Evolutionary conservation across 2,329 filamentous ascomycete genomes (phyloP).

Genomic region (Ophiostoma sp.): DNA sequence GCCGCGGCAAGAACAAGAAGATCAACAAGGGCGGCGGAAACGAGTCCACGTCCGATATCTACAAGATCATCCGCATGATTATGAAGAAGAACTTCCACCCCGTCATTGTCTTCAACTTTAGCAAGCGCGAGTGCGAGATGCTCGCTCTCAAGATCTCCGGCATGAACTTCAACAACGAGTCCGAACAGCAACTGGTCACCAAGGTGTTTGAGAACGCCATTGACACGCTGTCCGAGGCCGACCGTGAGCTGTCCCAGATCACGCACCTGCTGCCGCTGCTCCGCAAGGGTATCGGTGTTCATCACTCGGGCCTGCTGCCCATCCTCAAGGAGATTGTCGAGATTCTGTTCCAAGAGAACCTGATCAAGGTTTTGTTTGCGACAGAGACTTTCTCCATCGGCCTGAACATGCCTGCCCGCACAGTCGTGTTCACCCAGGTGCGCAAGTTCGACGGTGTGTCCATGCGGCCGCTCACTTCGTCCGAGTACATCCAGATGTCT

Average conservation of each 20-base stretch:
- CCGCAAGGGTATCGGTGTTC: conserved; percentile 89
- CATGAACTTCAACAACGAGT: conserved; percentile 93
- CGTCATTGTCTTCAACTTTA: conserved; percentile 99
- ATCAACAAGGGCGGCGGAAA: conserved; percentile 78
- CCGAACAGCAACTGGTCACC: conserved; percentile 89
- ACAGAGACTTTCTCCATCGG: conserved; percentile 99
- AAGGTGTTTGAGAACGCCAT: conserved; percentile 95
- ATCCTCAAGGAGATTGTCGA: conserved; percentile 99
- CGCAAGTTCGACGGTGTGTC: conserved; percentile 88
- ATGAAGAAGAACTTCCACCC: conserved; percentile 97
- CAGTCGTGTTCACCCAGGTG: conserved; percentile 96
- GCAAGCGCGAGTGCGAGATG: conserved; percentile 93
- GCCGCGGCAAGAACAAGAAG: conserved; percentile 89
- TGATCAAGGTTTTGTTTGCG: conserved; percentile 97
- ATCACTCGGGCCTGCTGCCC: conserved; percentile 91
- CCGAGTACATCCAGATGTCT: conserved; percentile 98
- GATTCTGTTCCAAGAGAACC: conserved; percentile 95
- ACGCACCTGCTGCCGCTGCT: conserved; percentile 84
- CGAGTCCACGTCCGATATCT: conserved; percentile 75
- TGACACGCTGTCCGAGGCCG: conserved; percentile 87
- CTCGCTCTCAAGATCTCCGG: conserved; percentile 84
- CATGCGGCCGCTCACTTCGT: conserved; percentile 82
- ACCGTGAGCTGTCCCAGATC: conserved; percentile 86
- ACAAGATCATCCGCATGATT: conserved; percentile 98
- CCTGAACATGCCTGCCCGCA: conserved; percentile 98